Base-by-base conservation (phyloP, 2,329 filamentous ascomycete genomes). In the Cytospora leucostoma region DNA sequence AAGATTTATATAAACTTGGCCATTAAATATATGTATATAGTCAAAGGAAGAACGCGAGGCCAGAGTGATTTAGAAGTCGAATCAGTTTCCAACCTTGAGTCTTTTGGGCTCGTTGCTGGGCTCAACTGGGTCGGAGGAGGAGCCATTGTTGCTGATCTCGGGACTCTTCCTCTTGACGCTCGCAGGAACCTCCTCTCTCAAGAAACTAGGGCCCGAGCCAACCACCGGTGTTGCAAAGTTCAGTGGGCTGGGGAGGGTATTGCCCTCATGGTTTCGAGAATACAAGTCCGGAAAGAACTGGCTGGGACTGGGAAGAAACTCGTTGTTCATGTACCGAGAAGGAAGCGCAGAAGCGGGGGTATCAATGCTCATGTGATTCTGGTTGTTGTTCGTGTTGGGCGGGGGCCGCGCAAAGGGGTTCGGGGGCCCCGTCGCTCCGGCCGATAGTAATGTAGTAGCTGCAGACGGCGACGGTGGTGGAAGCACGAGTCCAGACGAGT, bases 221-320 rank as follows among this genome's bases (percentile, higher is more conserved):
- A 83, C 82, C 2, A 88, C 79, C 0, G 95, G 95, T 1, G 95
- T 98, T 38, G 92, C 90, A 75, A 97, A 97, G 65, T 93, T 96
- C 67, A 98, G 79, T 11, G 95, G 95, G 73, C 93, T 97, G 0
- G 93, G 93, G 56, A 98, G 81, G 68, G 96, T 95, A 71, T 95
- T 96, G 73, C 84, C 90, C 68, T 95, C 91, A 62, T 80, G 75
- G 71, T 86, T 74, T 74, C 87, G 73, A 74, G 91, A 93, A 68
- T 90, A 88, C 93, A 93, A 97, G 67, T 96, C 93, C 0, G 90
- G 88, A 71, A 96, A 98, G 77, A 98, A 97, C 68, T 88, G 92
- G 67, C 90, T 96, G 0, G 95, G 95, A 62, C 92, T 96, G 0
- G 95, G 93, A 17, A 98, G 81, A 60, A 97, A 87, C 40, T 93